phyloP scores from a whole-genome alignment of 2,329 filamentous ascomycete genomes.

The Huntiella savannae region DNA sequence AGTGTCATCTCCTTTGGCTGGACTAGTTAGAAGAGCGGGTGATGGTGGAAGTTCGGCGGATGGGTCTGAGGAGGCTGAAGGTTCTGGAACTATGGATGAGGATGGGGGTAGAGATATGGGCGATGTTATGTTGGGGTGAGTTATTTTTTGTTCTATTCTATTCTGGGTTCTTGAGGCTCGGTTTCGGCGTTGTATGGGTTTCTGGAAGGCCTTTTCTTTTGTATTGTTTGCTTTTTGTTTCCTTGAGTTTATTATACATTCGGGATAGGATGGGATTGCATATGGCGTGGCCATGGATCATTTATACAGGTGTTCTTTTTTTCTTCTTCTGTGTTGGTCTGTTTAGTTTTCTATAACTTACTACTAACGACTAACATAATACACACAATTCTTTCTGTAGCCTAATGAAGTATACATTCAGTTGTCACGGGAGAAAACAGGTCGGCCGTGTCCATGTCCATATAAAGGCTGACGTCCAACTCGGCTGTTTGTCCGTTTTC shows the following conservation, averaged over 20 bases:
- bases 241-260: neutral
- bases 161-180: conserved; percentile 3
- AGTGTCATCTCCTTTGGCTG: conserved; percentile 6
- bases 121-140: conserved; percentile 17
- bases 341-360: neutral
- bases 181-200: conserved; percentile 10
- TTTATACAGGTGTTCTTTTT: neutral
- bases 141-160: conserved; percentile 18
- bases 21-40: neutral
- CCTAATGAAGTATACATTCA: neutral
- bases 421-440: too few relatives aligned
- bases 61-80: neutral
- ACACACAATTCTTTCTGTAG: neutral
- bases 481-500: too few relatives aligned
- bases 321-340: neutral
- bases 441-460: too few relatives aligned
- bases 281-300: neutral
- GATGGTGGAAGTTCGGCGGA: neutral
- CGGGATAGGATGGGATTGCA: too few relatives aligned
- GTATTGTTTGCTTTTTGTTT: neutral
- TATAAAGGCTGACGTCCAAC: too few relatives aligned
- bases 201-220: neutral
- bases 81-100: conserved; percentile 13
- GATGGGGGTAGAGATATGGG: conserved; percentile 15
- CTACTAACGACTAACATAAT: neutral